These are phyloP conservation scores for Lavandula angustifolia DNA, from an alignment of 257 asterid genomes.

Conservation along the genomic window DNA sequence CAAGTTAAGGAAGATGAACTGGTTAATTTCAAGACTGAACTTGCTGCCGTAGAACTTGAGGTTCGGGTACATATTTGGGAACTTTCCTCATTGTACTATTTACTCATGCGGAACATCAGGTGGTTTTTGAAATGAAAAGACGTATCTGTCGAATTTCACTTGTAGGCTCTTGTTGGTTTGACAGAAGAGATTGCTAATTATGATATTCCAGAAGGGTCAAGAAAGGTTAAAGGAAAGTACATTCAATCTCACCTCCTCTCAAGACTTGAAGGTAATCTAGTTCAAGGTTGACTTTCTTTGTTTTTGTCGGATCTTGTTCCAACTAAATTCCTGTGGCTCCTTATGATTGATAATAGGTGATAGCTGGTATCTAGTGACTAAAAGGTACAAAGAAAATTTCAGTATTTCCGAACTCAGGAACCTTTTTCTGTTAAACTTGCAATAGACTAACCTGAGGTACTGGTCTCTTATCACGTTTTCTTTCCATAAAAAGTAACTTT, in stretches of 20 bases:
- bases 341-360: constrained; percentile 11
- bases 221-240: constrained; percentile 82
- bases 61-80: constrained; percentile 53
- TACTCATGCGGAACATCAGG: constrained; percentile 10
- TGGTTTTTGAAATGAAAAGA: constrained; percentile 14
- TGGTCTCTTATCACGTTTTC: neutral
- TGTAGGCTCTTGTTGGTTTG: constrained; percentile 72
- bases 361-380: neutral
- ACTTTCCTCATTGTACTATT: constrained; percentile 11
- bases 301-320: constrained; percentile 1
- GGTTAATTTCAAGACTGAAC: constrained; percentile 61
- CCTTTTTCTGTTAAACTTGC: constrained; percentile 14
- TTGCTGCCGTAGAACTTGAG: constrained; percentile 60
- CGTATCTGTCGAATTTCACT: neutral
- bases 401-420: constrained; percentile 12
- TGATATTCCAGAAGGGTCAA: constrained; percentile 69
- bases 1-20: constrained; percentile 65
- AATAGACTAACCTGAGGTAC: constrained; percentile 2
- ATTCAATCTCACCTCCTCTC: constrained; percentile 78
- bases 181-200: constrained; percentile 70
- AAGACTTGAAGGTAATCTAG: constrained; percentile 59
- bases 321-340: neutral
- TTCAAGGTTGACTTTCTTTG: constrained; percentile 3
- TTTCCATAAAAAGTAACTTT: constrained; percentile 5
- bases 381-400: neutral